Evolutionary conservation across 140 eudicot genomes (phyloP), one percentile per base, ranked within the genome.

Genomic region (Erigeron philadelphicus): DNA sequence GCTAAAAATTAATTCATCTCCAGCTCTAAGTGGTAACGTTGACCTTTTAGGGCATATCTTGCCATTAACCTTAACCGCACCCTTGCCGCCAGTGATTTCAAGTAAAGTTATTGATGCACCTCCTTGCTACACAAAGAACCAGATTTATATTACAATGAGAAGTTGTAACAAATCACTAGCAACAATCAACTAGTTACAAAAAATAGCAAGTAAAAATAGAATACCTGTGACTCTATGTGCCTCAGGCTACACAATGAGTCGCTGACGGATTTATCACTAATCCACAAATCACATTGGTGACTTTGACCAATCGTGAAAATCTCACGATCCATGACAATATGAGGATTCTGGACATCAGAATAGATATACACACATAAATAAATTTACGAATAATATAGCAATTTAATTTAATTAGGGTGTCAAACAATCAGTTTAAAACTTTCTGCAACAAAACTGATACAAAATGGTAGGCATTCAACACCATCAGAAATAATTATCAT

Each of bases 1-100:
- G 75, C 90, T 82, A 68, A 92, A 92, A 41, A 88, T 84, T 76
- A 92, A 87, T 79, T 86, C 98, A 72, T 92, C 98, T 60, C 96
- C 95, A 38, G 84, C 88, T 64, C 70, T 82, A 35, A 92, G 78
- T 8, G 81, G 89, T 54, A 86, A 54, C 4, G 90, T 80, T 9
- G 96, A 76, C 68, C 84, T 80, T 77, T 92, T 86, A 7, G 85
- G 78, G 67, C 79, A 85, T 16, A 67, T 44, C 77, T 80, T 84
- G 41, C 95, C 88, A 78, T 92, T 92, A 43, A 88, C 89, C 78
- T 84, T 83, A 42, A 91, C 97, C 18, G 55, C 73, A 72, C 96
- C 95, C 67, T 86, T 91, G 63, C 87, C 82, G 2, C 96, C 97
- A 5, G 95, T 84, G 59, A 88, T 80, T 74, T 85, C 90, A 56